Evolutionary conservation across 495 filamentous ascomycete species (phyloP).

Genomic region (Tuber aestivum): DNA sequence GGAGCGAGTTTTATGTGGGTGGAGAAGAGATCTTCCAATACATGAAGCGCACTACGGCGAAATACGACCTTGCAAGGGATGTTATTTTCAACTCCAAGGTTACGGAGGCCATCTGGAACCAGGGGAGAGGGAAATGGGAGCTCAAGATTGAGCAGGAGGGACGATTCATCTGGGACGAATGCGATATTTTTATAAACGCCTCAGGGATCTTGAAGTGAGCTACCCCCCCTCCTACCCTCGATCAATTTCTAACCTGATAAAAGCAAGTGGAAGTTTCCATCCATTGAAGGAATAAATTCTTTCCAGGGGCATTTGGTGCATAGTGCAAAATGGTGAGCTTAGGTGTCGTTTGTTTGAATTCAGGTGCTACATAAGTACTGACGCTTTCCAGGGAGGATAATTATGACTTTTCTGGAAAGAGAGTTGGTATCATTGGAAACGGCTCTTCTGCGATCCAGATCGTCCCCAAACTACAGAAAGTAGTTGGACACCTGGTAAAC

Average conservation of each 20-base stretch:
- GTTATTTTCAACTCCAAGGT: constrained; percentile 37
- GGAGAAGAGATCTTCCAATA: constrained; percentile 41
- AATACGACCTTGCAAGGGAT: constrained; percentile 42
- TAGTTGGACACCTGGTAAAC: constrained; percentile 30
- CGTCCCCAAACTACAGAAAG: constrained; percentile 29
- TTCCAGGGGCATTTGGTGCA: constrained; percentile 55
- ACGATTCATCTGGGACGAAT: constrained; percentile 44
- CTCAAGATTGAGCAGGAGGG: constrained; percentile 41
- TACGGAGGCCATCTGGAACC: constrained; percentile 38
- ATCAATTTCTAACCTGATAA: constrained; percentile 33
- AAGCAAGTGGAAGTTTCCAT: constrained; percentile 55
- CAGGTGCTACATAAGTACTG: constrained; percentile 19
- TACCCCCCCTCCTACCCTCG: not conserved
- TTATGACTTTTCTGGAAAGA: constrained; percentile 47
- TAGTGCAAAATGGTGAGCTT: constrained; percentile 51
- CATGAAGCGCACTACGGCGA: constrained; percentile 37
- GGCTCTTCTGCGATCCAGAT: constrained; percentile 45
- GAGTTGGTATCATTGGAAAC: constrained; percentile 53
- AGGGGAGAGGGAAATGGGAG: constrained; percentile 40
- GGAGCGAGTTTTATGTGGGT: constrained; percentile 36
- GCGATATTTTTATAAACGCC: constrained; percentile 52
- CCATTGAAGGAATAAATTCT: constrained; percentile 51
- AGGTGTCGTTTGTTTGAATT: constrained; percentile 42
- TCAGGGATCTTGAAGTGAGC: constrained; percentile 46
- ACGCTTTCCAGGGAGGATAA: constrained; percentile 41